A percentile compares a stretch with the other conserved stretches of the same genome.
Evolutionary conservation across 2,329 filamentous ascomycete genomes (phyloP).

Genomic region (Calonectria hongkongensis): DNA sequence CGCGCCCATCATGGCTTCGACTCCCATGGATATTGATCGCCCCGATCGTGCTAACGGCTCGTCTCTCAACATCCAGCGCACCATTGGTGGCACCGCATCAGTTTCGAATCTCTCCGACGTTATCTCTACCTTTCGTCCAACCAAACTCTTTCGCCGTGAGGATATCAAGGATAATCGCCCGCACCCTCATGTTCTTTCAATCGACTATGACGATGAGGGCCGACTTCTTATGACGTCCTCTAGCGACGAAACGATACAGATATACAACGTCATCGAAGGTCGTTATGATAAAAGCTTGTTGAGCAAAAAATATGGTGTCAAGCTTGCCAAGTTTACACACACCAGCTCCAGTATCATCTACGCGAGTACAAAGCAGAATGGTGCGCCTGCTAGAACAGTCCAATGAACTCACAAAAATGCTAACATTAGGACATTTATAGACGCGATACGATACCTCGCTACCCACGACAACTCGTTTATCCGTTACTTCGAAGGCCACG

Average conservation of each 20-base stretch:
- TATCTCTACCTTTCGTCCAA: slow-evolving; percentile 85
- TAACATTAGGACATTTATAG: slow-evolving; percentile 60
- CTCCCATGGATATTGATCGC: slow-evolving; percentile 75
- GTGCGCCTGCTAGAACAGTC: slow-evolving; percentile 64
- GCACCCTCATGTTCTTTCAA: slow-evolving; percentile 51
- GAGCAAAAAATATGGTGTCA: slow-evolving; percentile 97
- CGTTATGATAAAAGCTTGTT: slow-evolving; percentile 91
- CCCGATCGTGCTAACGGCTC: slow-evolving; percentile 62
- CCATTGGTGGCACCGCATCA: slow-evolving; percentile 64
- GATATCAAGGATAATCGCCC: slow-evolving; percentile 70
- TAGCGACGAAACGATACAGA: slow-evolving; percentile 95
- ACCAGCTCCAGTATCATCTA: slow-evolving; percentile 94
- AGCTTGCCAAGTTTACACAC: slow-evolving; percentile 95
- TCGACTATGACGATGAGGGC: slow-evolving; percentile 97
- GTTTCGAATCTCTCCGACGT: slow-evolving; percentile 85
- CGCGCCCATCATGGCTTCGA: slow-evolving; percentile 67
- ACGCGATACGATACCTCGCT: slow-evolving; percentile 89
- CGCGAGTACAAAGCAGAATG: slow-evolving; percentile 95
- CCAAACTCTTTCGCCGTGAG: slow-evolving; percentile 82
- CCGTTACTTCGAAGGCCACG: slow-evolving; percentile 95
- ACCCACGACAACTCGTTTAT: slow-evolving; percentile 98
- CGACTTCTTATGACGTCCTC: slow-evolving; percentile 93
- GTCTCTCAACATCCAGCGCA: slow-evolving; percentile 71
- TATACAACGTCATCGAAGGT: slow-evolving; percentile 95
- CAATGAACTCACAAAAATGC: background rate